Conservation (phyloP, 1,139 yeast genomes). For the Candida glucosophila region DNA sequence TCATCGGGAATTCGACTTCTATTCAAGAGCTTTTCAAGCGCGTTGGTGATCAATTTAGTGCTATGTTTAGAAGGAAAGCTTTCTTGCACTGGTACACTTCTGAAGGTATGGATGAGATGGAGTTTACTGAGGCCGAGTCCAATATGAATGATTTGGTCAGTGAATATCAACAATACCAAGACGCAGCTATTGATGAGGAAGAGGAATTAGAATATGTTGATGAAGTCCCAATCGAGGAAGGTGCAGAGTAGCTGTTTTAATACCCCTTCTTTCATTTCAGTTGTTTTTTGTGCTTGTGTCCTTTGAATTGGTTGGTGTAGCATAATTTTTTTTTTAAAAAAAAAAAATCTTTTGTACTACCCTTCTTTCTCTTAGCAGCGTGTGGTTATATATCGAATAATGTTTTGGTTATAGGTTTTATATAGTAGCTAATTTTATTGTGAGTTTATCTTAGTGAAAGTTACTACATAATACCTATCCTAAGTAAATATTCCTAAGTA, state of each 20-base stretch:
- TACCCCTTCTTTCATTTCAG: constrained; percentile 3
- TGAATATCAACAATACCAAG: constrained; percentile 91
- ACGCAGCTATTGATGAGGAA: constrained; percentile 67
- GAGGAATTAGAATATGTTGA: constrained; percentile 63
- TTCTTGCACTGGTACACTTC: constrained; percentile 93
- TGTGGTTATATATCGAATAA: constrained; percentile 5
- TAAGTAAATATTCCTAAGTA: too few relatives aligned
- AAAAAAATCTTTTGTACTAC: constrained; percentile 3
- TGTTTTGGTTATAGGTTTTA: constrained; percentile 5
- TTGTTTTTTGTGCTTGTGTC: too few relatives aligned
- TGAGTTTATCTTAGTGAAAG: too few relatives aligned
- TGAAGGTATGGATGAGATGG: constrained; percentile 95
- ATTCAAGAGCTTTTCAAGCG: constrained; percentile 86
- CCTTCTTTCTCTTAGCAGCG: constrained; percentile 4
- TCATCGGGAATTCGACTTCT: constrained; percentile 86
- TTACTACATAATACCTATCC: too few relatives aligned
- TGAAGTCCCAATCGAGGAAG: constrained; percentile 53
- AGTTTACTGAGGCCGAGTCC: constrained; percentile 79
- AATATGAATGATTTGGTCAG: constrained; percentile 82
- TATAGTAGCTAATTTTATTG: too few relatives aligned
- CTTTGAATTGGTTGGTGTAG: too few relatives aligned
- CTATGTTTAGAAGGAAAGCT: constrained; percentile 90
- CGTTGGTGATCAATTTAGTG: constrained; percentile 82
- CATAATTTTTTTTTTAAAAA: too few relatives aligned
- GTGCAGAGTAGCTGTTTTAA: constrained; percentile 24